Evolutionary conservation across 139 green algal species (phyloP).

Genomic region (Chlamydomonas incerta): DNA sequence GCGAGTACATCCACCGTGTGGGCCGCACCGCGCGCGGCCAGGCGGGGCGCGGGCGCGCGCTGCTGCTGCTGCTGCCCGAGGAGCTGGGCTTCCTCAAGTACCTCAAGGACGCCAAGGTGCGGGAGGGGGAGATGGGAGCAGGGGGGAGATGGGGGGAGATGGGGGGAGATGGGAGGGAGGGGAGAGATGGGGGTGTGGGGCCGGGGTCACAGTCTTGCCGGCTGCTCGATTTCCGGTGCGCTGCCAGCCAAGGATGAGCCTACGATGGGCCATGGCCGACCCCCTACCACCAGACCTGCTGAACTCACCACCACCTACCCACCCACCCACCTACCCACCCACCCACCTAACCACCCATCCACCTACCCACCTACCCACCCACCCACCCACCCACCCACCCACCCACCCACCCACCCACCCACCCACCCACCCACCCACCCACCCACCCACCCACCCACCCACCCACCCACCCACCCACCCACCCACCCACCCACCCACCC

Average conservation of each 20-base stretch:
- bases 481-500: background rate
- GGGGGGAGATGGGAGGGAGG: too few relatives aligned
- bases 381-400: background rate
- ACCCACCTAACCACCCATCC: background rate
- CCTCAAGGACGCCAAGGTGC: slow-evolving; percentile 81
- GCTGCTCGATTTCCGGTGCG: too few relatives aligned
- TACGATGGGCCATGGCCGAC: too few relatives aligned
- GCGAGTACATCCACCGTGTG: slow-evolving; percentile 95
- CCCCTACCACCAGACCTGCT: too few relatives aligned
- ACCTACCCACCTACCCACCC: too few relatives aligned
- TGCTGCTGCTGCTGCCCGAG: slow-evolving; percentile 97
- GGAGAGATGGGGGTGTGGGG: background rate
- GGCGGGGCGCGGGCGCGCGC: slow-evolving; percentile 85
- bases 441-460: background rate
- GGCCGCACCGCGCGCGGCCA: slow-evolving; percentile 92
- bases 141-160: background rate
- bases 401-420: background rate
- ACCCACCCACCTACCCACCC: too few relatives aligned
- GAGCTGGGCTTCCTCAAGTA: slow-evolving; percentile 96
- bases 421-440: background rate
- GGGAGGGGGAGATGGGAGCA: background rate
- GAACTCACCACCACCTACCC: too few relatives aligned
- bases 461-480: background rate
- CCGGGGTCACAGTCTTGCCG: too few relatives aligned
- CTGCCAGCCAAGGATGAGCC: too few relatives aligned